Evolutionary conservation across 148 eudicot species (phyloP).

Genomic region (Persicaria maculosa): DNA sequence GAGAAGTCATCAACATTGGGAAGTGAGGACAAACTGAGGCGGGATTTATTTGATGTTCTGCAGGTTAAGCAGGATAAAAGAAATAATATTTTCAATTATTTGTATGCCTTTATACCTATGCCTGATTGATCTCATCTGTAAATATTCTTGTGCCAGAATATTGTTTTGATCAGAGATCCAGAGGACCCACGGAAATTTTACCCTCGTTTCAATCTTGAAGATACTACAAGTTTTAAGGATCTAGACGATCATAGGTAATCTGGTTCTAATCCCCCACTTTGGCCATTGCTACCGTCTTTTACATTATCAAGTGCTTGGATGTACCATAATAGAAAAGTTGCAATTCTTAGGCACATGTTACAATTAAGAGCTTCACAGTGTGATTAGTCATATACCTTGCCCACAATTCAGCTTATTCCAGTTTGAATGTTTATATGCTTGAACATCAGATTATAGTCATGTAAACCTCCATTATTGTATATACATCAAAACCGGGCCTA

Average conservation of each 20-base stretch:
- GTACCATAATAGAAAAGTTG: background rate
- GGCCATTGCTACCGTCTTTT: conserved; percentile 3
- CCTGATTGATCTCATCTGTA: background rate
- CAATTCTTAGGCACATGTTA: background rate
- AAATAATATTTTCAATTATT: background rate
- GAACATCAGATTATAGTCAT: background rate
- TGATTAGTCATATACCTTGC: background rate
- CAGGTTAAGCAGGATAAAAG: conserved; percentile 35
- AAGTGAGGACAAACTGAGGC: conserved; percentile 56
- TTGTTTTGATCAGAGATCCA: conserved; percentile 84
- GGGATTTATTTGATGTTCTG: conserved; percentile 65
- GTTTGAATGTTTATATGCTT: background rate
- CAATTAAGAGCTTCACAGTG: background rate
- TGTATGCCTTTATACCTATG: conserved; percentile 5
- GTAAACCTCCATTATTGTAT: background rate
- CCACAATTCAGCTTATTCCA: background rate
- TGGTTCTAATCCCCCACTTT: background rate
- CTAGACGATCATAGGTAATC: conserved; percentile 81
- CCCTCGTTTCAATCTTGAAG: conserved; percentile 96
- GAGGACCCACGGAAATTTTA: conserved; percentile 76
- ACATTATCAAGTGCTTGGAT: background rate
- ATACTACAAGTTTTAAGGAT: conserved; percentile 76
- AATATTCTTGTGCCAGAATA: conserved; percentile 40
- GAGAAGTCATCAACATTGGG: conserved; percentile 56
- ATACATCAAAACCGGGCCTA: background rate